A percentile compares a stretch with the other conserved stretches of the same genome.
Conservation (phyloP, 1,139 yeast species). For the Pichia sp. region DNA sequence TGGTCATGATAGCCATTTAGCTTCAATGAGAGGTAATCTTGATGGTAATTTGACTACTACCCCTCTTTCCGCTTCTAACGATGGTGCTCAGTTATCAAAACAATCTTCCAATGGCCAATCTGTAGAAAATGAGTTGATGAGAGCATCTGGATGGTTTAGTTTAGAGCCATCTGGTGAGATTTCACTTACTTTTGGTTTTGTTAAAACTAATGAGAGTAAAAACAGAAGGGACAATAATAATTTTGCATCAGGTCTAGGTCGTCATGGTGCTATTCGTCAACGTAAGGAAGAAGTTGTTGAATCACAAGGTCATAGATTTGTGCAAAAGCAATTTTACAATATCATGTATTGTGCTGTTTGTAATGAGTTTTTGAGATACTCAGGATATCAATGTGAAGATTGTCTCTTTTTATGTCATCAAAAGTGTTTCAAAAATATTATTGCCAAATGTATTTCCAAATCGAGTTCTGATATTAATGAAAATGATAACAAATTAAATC, state of each 20-base stretch:
- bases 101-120: neutral
- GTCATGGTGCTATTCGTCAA: slow-evolving; percentile 97
- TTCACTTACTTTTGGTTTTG: slow-evolving; percentile 68
- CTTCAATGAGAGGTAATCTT: no score
- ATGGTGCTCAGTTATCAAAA: no score
- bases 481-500: slow-evolving; percentile 87
- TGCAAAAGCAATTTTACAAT: slow-evolving; percentile 89
- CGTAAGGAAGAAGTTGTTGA: slow-evolving; percentile 92
- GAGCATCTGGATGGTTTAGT: slow-evolving; percentile 78
- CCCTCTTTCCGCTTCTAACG: no score
- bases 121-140: slow-evolving; percentile 19
- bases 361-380: slow-evolving; percentile 87
- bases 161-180: slow-evolving; percentile 94
- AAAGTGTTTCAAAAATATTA: slow-evolving; percentile 89
- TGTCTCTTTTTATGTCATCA: slow-evolving; percentile 91
- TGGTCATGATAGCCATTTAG: no score
- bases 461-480: slow-evolving; percentile 78
- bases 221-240: slow-evolving; percentile 29
- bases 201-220: slow-evolving; percentile 45
- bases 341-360: slow-evolving; percentile 97
- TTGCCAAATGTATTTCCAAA: slow-evolving; percentile 90
- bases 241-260: slow-evolving; percentile 70
- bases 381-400: slow-evolving; percentile 96
- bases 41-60: no score
- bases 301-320: slow-evolving; percentile 95